These are phyloP conservation scores for Penicillium sp. DNA, from an alignment of 2,329 filamentous ascomycete species.

Conservation along the genomic window DNA sequence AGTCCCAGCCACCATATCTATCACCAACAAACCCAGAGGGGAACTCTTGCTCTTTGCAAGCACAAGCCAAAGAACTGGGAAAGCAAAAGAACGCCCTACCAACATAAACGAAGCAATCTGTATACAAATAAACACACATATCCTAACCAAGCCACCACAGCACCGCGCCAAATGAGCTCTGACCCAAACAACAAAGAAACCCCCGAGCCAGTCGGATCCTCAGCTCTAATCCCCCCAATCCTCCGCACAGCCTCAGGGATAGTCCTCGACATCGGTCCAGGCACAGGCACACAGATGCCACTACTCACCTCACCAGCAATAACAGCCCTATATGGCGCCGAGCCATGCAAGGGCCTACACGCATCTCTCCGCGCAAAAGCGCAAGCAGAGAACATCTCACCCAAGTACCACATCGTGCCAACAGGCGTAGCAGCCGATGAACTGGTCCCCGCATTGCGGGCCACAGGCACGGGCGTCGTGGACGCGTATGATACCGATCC, in stretches of 20 bases:
- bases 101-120: not conserved
- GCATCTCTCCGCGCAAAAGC: constrained; percentile 42
- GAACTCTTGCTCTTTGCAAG: not conserved
- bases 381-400: constrained; percentile 38
- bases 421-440: constrained; percentile 48
- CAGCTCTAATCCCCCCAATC: constrained; percentile 41
- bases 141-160: constrained; percentile 3
- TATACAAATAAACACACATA: not conserved
- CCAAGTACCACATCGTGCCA: constrained; percentile 50
- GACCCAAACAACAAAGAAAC: constrained; percentile 10
- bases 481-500: constrained; percentile 11
- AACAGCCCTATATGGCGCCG: constrained; percentile 52
- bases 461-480: constrained; percentile 30
- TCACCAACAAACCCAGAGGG: not conserved
- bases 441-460: constrained; percentile 37
- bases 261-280: constrained; percentile 52
- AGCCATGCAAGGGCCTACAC: constrained; percentile 52
- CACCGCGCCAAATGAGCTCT: constrained; percentile 9
- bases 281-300: constrained; percentile 50
- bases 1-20: constrained; percentile 3
- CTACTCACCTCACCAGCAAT: constrained; percentile 45
- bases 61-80: not conserved
- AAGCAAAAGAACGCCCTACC: not conserved
- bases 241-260: constrained; percentile 40
- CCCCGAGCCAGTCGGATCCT: constrained; percentile 23